Evolutionary conservation across 2,329 filamentous ascomycete species (phyloP).

Genomic region (Diaporthe helianthi): DNA sequence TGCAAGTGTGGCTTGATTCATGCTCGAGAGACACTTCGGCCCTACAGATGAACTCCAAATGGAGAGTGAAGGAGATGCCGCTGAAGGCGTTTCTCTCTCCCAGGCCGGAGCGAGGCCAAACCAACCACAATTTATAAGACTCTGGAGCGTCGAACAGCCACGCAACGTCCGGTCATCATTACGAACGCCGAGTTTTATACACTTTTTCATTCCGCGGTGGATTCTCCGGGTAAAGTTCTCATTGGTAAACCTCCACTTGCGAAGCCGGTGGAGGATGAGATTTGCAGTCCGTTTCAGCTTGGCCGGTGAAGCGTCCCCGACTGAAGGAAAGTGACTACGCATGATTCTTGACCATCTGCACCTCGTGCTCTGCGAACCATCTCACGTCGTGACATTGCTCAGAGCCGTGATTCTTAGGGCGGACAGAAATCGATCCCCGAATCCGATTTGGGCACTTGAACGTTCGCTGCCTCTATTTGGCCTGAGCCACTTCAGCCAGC

Average conservation of each 20-base stretch:
- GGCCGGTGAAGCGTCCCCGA: constrained; percentile 18
- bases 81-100: not conserved
- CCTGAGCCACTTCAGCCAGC: constrained; percentile 3
- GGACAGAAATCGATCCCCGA: constrained; percentile 12
- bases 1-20: not conserved
- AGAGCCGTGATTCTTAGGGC: not conserved
- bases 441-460: constrained; percentile 14
- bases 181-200: not conserved
- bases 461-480: not conserved
- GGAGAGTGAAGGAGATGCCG: not conserved
- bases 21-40: not conserved
- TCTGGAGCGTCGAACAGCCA: not conserved
- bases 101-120: not conserved
- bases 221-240: not conserved
- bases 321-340: constrained; percentile 1
- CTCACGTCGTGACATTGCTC: constrained; percentile 7
- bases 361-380: constrained; percentile 2
- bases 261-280: constrained; percentile 8
- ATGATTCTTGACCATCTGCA: constrained; percentile 4
- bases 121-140: not conserved
- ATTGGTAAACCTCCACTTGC: constrained; percentile 24
- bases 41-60: not conserved
- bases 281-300: constrained; percentile 11
- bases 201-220: not conserved
- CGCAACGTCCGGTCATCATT: not conserved